Conservation (phyloP, 2,329 filamentous ascomycete species). For the Epichloe hybrida region DNA sequence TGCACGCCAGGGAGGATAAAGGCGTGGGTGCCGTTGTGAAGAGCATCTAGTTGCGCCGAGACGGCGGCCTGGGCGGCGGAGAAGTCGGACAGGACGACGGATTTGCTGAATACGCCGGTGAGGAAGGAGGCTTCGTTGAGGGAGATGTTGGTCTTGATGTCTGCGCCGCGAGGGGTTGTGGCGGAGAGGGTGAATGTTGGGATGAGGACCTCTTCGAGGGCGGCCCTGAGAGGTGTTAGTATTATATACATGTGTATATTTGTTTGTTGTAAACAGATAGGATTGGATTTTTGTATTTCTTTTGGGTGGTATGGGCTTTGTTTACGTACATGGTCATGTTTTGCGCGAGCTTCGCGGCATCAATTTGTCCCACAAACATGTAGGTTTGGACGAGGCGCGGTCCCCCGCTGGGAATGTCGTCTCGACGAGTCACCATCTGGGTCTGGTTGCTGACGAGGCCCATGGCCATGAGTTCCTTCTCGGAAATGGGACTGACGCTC, state of each 20-base stretch:
- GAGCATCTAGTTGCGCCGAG: constrained; percentile 28
- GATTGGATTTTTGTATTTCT: too few relatives aligned
- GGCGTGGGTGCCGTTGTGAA: constrained; percentile 40
- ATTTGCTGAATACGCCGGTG: constrained; percentile 52
- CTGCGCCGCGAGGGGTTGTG: constrained; percentile 33
- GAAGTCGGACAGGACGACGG: constrained; percentile 38
- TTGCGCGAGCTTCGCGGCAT: constrained; percentile 37
- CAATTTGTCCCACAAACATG: constrained; percentile 56
- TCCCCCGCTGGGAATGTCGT: constrained; percentile 15
- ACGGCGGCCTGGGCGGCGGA: constrained; percentile 36
- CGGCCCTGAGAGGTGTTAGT: constrained; percentile 26
- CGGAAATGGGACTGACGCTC: constrained; percentile 17
- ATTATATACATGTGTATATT: background rate
- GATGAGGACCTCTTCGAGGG: constrained; percentile 50
- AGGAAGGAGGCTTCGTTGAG: constrained; percentile 60
- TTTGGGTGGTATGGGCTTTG: background rate
- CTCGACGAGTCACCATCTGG: constrained; percentile 3
- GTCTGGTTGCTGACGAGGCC: constrained; percentile 12
- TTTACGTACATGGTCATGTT: constrained; percentile 48
- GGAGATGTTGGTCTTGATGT: constrained; percentile 50
- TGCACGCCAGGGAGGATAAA: constrained; percentile 58
- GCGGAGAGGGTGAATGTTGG: constrained; percentile 55
- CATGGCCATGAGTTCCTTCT: constrained; percentile 13
- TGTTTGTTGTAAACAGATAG: background rate
- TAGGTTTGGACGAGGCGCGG: constrained; percentile 46